These are phyloP conservation scores for Tulasnella sp. DNA, from an alignment of 768 basidiomycete genomes.

Conservation along the genomic window DNA sequence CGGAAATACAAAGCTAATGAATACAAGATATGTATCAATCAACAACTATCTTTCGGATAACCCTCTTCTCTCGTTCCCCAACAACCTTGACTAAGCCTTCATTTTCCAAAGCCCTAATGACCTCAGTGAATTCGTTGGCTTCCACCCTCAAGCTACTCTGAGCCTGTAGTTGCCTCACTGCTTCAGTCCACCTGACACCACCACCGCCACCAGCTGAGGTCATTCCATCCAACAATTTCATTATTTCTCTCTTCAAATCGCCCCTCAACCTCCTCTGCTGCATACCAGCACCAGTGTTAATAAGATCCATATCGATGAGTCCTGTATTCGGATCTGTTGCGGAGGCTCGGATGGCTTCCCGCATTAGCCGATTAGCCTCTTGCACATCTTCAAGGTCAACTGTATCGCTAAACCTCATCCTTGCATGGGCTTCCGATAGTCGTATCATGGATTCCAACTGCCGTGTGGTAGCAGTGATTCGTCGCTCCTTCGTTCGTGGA, in stretches of 20 bases:
- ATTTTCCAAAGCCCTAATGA: conserved; percentile 61
- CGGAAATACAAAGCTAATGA: background rate
- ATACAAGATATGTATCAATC: background rate
- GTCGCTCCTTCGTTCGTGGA: conserved; percentile 72
- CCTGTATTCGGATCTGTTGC: conserved; percentile 95
- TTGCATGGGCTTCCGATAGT: conserved; percentile 87
- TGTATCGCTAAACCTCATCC: conserved; percentile 83
- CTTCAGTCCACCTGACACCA: conserved; percentile 71
- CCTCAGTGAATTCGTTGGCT: conserved; percentile 64
- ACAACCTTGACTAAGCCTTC: conserved; percentile 79
- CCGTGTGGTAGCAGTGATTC: conserved; percentile 95
- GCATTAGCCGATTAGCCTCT: conserved; percentile 90
- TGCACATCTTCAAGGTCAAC: conserved; percentile 80
- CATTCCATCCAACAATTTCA: conserved; percentile 44
- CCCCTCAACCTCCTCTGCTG: conserved; percentile 75
- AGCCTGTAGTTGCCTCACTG: conserved; percentile 59
- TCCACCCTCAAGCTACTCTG: conserved; percentile 81
- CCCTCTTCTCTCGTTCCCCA: conserved; percentile 75
- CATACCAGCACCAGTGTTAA: conserved; percentile 84
- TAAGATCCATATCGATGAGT: conserved; percentile 91
- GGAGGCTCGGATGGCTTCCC: conserved; percentile 85
- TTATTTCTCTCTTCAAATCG: conserved; percentile 78
- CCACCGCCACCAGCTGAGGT: conserved; percentile 33
- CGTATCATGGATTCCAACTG: conserved; percentile 97
- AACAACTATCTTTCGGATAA: conserved; percentile 36